Base-by-base conservation (phyloP, 306 rosid genomes). In the Cucumis hystrix region DNA sequence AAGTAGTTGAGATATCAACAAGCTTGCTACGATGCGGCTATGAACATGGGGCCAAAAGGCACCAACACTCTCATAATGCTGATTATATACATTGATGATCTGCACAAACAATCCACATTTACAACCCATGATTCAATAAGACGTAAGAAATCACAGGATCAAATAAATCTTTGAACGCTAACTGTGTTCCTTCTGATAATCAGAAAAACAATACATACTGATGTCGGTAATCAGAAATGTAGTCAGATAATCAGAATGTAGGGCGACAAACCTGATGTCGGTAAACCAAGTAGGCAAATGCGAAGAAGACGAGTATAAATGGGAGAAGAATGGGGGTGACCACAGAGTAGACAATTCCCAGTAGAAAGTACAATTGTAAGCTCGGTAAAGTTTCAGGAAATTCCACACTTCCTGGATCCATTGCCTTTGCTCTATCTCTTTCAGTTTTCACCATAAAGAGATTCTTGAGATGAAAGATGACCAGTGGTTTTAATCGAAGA, bases 41-140 rank as follows among this genome's bases (percentile, higher is more conserved):
- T 95, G 97, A 79, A 95, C 93, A 52, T 86, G 99, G 0, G 99
- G 99, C 99, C 97, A 95, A 77, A 95, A 95, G 58, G 99, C 97
- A 43, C 96, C 99, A 71, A 86, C 97, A 78, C 99, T 95, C 83
- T 95, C 99, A 71, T 95, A 95, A 68, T 64, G 93, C 83, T 95
- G 99, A 83, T 90, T 72, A 87, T 95, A 95, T 73, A 95, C 99
- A 82, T 95, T 95, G 85, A 92, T 92, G 82, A 95, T 82, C 99
- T 95, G 96, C 85, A 74, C 58, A 28, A 35, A 45, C 79, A 41
- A 16, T 52, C 30, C 17, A 72, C 52, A 43, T 37, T 70, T 57
- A 51, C 77, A 61, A 65, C n/a, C 49, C 6, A 76, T 61, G 49
- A 70, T 40, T 60, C 12, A 75, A 41, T 69, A 41, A 77, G 56